Evolutionary conservation across 768 basidiomycete species (phyloP), one percentile per base, ranked within the genome.

Genomic region (Boletus vinaceobasis): DNA sequence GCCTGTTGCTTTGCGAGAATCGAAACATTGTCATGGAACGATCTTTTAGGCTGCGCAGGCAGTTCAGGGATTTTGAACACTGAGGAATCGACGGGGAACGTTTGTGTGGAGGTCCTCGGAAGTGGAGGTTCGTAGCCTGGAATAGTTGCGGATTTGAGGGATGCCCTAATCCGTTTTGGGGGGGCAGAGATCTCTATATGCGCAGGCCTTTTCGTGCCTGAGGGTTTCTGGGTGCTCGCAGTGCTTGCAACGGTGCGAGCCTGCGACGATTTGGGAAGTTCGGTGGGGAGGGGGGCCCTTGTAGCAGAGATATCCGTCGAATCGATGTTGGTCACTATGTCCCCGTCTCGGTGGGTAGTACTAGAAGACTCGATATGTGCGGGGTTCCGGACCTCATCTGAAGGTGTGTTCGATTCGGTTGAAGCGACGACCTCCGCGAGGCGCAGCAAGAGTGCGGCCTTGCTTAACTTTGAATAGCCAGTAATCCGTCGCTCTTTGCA

Each of bases 391-490:
- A n/a, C n/a, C n/a, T 15, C 43, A 5, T 40, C 43, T 35, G 54
- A 35, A 14, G 40, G 29, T 14, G 42, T n/a, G 39, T 38, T 46
- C 15, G 58, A 32, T 7, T 40, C 15, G 7, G 49, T 6, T 36
- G 53, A 40, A 35, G 46, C 29, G 10, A 35, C 45, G 14, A 43
- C 55, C 7, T 51, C 55, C 2, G 39, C 47, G 29, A 83, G 65
- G 63, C 78, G 86, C 55, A 75, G 73, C 29, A 90, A 67, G 36
- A 90, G 74, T 1, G 73, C 79, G 48, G 73, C 70, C 66, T 89
- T 89, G 38, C 69, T 65, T 19, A 88, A 78, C 64, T 85, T 90
- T 10, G 86, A 87, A 64, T 87, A 90, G 0, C 85, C 85, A 40
- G 74, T 63, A 26, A 90, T 71, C 21, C 77, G 73, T 51, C 71